These are phyloP conservation scores for Delphinella strobiligena DNA, from an alignment of 2,329 filamentous ascomycete genomes.

Conservation along the genomic window DNA sequence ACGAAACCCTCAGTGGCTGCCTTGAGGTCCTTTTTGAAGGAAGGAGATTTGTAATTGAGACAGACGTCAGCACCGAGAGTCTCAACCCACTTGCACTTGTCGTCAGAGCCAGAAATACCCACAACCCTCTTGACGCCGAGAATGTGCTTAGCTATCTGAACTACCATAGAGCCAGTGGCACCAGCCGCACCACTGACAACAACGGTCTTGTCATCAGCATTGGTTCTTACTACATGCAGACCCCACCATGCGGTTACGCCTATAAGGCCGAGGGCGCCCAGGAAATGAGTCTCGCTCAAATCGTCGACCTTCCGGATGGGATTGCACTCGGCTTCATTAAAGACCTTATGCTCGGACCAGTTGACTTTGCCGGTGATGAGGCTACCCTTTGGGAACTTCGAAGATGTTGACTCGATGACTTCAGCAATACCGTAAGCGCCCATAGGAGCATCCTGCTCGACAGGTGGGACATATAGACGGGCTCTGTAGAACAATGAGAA, in stretches of 20 bases:
- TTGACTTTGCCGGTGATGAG: conserved; percentile 21
- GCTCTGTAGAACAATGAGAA: conserved; percentile 14
- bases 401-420: conserved; percentile 25
- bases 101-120: conserved; percentile 40
- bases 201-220: conserved; percentile 30
- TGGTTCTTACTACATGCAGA: conserved; percentile 27
- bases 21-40: conserved; percentile 35
- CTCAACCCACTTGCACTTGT: conserved; percentile 41
- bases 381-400: conserved; percentile 22
- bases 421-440: conserved; percentile 23
- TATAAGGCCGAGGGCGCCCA: conserved; percentile 33
- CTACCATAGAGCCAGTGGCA: conserved; percentile 35
- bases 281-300: conserved; percentile 30
- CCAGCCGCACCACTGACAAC: conserved; percentile 38
- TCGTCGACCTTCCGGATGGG: conserved; percentile 18
- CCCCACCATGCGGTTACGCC: conserved; percentile 38
- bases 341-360: conserved; percentile 32
- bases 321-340: conserved; percentile 19
- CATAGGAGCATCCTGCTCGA: conserved; percentile 29
- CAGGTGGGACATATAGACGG: conserved; percentile 35
- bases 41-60: conserved; percentile 41
- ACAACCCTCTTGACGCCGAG: conserved; percentile 32
- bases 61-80: conserved; percentile 41
- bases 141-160: conserved; percentile 42
- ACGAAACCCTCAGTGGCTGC: conserved; percentile 38